These are phyloP conservation scores for Boletus calvinii DNA, from an alignment of 1,284 basidiomycete species.

Conservation along the genomic window DNA sequence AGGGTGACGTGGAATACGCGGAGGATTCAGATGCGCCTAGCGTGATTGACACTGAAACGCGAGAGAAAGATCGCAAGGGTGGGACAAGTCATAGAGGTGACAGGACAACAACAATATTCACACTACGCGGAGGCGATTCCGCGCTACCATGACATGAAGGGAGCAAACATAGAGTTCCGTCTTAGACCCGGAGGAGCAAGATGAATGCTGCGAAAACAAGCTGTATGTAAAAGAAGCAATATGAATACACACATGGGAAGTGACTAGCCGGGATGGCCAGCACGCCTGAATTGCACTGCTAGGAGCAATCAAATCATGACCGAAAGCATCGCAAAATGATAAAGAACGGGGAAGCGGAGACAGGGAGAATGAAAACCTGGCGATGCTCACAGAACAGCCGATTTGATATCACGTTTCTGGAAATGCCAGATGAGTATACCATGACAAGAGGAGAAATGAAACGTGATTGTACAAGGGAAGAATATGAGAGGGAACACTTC, in stretches of 20 bases:
- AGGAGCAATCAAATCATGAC: slow-evolving; percentile 33
- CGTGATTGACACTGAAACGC: slow-evolving; percentile 22
- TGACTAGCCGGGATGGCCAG: slow-evolving; percentile 20
- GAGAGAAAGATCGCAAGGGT: slow-evolving; percentile 21
- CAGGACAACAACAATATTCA: slow-evolving; percentile 10
- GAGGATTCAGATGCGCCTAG: not conserved
- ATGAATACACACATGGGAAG: slow-evolving; percentile 24
- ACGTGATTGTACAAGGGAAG: slow-evolving; percentile 18
- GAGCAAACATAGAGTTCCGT: slow-evolving; percentile 31
- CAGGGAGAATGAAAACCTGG: slow-evolving; percentile 27
- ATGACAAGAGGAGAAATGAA: slow-evolving; percentile 21
- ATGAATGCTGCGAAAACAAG: slow-evolving; percentile 19
- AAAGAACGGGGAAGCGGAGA: slow-evolving; percentile 21
- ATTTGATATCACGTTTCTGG: slow-evolving; percentile 37
- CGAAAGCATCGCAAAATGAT: slow-evolving; percentile 34
- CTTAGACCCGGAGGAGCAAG: slow-evolving; percentile 31
- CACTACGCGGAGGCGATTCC: slow-evolving; percentile 17
- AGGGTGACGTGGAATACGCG: slow-evolving; percentile 7
- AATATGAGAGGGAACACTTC: slow-evolving; percentile 12
- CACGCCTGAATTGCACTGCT: slow-evolving; percentile 22
- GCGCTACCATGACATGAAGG: slow-evolving; percentile 25
- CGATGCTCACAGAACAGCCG: slow-evolving; percentile 32
- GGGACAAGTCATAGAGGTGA: slow-evolving; percentile 16
- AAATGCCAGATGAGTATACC: slow-evolving; percentile 27
- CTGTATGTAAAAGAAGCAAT: slow-evolving; percentile 35